Base-by-base conservation (phyloP, 2,329 filamentous ascomycete genomes). In the Aspergillus piperis region DNA sequence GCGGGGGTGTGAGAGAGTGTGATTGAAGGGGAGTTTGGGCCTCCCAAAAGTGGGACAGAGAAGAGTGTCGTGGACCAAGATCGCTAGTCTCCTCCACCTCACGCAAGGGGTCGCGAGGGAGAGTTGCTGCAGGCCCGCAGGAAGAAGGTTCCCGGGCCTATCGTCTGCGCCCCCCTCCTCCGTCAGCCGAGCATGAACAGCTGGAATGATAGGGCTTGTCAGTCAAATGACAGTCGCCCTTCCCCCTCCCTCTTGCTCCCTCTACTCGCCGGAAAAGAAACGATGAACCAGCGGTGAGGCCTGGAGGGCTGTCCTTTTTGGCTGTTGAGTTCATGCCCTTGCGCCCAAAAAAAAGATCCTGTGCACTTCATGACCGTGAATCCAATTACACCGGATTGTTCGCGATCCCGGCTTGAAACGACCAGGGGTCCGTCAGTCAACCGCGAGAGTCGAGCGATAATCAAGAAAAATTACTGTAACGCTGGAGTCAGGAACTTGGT, bases 101-200 rank as follows among this genome's bases (percentile, higher is more conserved):
- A 66, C 63, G 66, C 66, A 68, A 68, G 66, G 66, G 66, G 66
- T 66, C 36, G 62, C 23, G 59, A 58, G 53, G 32, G 32, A 15
- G 59, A 57, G 59, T 32, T 58, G 58, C 57, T 57, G 60, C 60
- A 65, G 54, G 47, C 57, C 47, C 57, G 54, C 57, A 58, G 59
- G 60, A 66, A 66, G 63, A 66, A 64, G 62, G 54, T 49, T 66
- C 59, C 64, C 64, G 62, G 63, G 62, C 64, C 64, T 68, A 68
- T 68, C 59, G 57, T 48, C 50, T 58, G 55, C 52, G 19, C 48
- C 41, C 47, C 53, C 48, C 61, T 58, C 59, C 57, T 58, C 59
- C 57, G 54, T 63, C 63, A 65, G 62, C 59, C 59, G 61, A 63
- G 57, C 61, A 63, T 59, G 56, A 48, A 64, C 61, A 64, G 53